phyloP scores from a whole-genome alignment of 2,329 filamentous ascomycete species.

The Endoconidiophora laricicola region DNA sequence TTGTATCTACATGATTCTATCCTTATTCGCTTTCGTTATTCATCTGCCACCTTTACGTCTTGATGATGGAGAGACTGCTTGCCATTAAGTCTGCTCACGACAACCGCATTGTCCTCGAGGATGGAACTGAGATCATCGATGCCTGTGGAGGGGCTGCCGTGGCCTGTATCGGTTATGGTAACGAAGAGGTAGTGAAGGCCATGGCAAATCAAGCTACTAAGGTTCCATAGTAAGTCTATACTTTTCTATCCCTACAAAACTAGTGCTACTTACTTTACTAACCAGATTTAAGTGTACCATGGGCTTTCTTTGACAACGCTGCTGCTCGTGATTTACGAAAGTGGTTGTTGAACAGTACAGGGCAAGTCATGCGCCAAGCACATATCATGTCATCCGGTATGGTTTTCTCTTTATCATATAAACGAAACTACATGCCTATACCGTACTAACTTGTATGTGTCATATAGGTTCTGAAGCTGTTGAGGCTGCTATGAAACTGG shows the following conservation, averaged over 20 bases:
- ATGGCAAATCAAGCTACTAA: constrained; percentile 34
- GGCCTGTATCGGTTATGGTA: constrained; percentile 51
- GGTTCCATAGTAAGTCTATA: constrained; percentile 5
- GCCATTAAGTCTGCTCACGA: constrained; percentile 13
- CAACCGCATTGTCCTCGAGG: constrained; percentile 15
- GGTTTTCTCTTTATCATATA: constrained; percentile 3
- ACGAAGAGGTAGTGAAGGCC: constrained; percentile 41
- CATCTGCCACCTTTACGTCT: no score
- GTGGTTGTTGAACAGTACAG: constrained; percentile 18
- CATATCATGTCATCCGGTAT: constrained; percentile 23
- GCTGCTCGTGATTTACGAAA: constrained; percentile 1
- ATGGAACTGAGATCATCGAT: constrained; percentile 46
- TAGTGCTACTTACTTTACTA: not conserved
- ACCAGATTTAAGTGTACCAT: not conserved
- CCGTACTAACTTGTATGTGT: not conserved
- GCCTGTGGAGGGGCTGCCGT: constrained; percentile 60
- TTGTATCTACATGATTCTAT: no score
- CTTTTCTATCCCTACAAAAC: not conserved
- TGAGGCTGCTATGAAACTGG: constrained; percentile 33
- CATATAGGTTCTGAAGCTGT: constrained; percentile 35
- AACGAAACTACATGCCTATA: not conserved
- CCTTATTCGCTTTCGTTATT: no score
- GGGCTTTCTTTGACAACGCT: constrained; percentile 9
- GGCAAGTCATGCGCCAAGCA: constrained; percentile 20
- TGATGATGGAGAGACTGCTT: not conserved